Evolutionary conservation across 257 asterid species (phyloP).

Genomic region (Paulownia fortunei): DNA sequence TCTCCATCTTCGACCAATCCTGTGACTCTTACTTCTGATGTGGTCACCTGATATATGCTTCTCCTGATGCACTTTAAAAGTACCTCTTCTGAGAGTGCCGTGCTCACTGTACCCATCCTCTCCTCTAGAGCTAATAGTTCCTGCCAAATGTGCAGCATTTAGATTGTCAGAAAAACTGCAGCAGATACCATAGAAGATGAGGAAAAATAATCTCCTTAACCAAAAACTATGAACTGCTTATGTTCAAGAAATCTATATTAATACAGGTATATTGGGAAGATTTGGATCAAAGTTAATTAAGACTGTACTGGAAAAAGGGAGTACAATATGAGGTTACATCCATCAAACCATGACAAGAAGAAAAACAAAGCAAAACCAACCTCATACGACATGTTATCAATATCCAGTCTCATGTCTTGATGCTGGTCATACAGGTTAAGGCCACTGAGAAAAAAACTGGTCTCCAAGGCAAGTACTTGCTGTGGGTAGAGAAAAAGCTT

Average conservation of each 20-base stretch:
- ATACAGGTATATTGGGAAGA: not conserved
- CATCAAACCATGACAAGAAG: not conserved
- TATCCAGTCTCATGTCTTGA: slow-evolving; percentile 87
- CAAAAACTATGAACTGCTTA: not conserved
- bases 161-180: not conserved
- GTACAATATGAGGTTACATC: not conserved
- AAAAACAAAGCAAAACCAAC: slow-evolving; percentile 39
- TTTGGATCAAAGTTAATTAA: not conserved
- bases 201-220: not conserved
- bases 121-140: slow-evolving; percentile 93
- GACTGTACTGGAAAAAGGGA: not conserved
- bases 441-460: slow-evolving; percentile 64
- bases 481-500: slow-evolving; percentile 36
- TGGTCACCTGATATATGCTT: slow-evolving; percentile 47
- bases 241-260: not conserved
- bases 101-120: slow-evolving; percentile 91
- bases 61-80: slow-evolving; percentile 63
- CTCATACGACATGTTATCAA: slow-evolving; percentile 96
- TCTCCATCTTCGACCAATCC: slow-evolving; percentile 51
- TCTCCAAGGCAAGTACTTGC: slow-evolving; percentile 76
- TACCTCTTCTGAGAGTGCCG: slow-evolving; percentile 82
- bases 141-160: slow-evolving; percentile 42
- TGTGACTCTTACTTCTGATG: slow-evolving; percentile 32
- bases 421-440: slow-evolving; percentile 80
- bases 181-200: not conserved